Evolutionary conservation across 768 basidiomycete genomes (phyloP), one percentile per base, ranked within the genome.

Genomic region (Xerocomellus dryophilus): DNA sequence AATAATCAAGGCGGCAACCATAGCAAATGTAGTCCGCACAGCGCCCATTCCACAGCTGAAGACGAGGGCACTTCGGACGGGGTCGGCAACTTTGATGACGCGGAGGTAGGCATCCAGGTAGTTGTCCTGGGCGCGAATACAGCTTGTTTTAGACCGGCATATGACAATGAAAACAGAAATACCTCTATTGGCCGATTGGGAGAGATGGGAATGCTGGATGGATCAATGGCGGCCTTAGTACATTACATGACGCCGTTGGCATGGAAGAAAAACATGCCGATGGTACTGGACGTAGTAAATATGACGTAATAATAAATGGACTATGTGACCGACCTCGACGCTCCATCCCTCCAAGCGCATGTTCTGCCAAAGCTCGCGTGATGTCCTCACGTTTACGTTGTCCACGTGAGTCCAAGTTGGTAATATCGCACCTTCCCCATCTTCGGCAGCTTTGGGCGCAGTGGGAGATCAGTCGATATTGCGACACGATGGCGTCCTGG

Each of bases 21-120:
- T 98, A 4, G 92, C 93, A 66, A 97, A 98, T 0, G 95, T 98
- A 3, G 94, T 95, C 18, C 96, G 81, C 1, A 98, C 95, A 3
- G 92, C 93, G 42, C 97, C 97, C 85, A 96, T 93, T 31, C 97
- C 96, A 67, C 96, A 98, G 45, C 90, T 93, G 69, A 98, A 98
- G 5, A 98, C 89, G 18, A 98, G 75, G 0, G 89, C 85, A 0
- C 93, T 93, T 17, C 76, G 76, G 4, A 86, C 73, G 2, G 96
- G 95, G 62, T 96, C 90, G 0, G 88, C 82, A 36, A 80, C 71
- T 57, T 84, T 82, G 54, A 99, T 88, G 32, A 96, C 85, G 4
- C 78, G 79, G 18, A 95, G 76, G 68, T 98, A 99, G 1, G 90
- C 89, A 70, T 98, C 97, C 17, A 99, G 83, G 70, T 99, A 98